Evolutionary conservation across 768 basidiomycete species (phyloP).

Genomic region (Erythrobasidium yunnanense): DNA sequence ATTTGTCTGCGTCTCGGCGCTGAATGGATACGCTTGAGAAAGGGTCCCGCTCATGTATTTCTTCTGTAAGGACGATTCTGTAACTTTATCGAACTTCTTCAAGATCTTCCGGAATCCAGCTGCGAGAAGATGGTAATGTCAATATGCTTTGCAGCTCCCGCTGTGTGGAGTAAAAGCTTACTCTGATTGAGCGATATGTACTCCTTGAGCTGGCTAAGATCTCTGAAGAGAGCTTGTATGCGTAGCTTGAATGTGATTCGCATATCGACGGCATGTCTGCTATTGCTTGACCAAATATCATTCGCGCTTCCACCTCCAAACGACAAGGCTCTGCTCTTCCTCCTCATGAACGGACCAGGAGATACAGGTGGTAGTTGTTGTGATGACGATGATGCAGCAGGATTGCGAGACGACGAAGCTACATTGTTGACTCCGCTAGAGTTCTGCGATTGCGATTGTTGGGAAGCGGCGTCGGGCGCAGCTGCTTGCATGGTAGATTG

Average conservation of each 20-base stretch:
- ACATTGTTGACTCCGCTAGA: no score
- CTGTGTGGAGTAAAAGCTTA: slow-evolving; percentile 54
- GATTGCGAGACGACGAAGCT: no score
- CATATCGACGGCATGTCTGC: slow-evolving; percentile 72
- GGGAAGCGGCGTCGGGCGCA: neutral
- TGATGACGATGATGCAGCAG: no score
- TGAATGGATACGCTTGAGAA: slow-evolving; percentile 55
- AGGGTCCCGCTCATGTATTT: slow-evolving; percentile 30
- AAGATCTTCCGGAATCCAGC: neutral
- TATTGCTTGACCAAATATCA: slow-evolving; percentile 49
- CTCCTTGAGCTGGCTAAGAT: slow-evolving; percentile 49
- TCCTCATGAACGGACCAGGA: neutral
- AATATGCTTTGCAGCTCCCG: slow-evolving; percentile 89
- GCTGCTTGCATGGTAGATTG: slow-evolving; percentile 21
- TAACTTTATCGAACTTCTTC: slow-evolving; percentile 83
- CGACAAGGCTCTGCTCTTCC: slow-evolving; percentile 9
- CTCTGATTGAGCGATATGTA: slow-evolving; percentile 87
- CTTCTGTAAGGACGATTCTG: slow-evolving; percentile 50
- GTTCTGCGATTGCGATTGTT: neutral
- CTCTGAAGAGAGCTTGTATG: slow-evolving; percentile 70
- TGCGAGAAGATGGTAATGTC: slow-evolving; percentile 34
- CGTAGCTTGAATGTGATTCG: slow-evolving; percentile 77
- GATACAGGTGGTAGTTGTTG: neutral
- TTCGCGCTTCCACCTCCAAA: slow-evolving; percentile 18
- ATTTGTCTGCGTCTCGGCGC: slow-evolving; percentile 52